phyloP scores from a whole-genome alignment of 768 basidiomycete genomes.

The Termitomyces sp. region DNA sequence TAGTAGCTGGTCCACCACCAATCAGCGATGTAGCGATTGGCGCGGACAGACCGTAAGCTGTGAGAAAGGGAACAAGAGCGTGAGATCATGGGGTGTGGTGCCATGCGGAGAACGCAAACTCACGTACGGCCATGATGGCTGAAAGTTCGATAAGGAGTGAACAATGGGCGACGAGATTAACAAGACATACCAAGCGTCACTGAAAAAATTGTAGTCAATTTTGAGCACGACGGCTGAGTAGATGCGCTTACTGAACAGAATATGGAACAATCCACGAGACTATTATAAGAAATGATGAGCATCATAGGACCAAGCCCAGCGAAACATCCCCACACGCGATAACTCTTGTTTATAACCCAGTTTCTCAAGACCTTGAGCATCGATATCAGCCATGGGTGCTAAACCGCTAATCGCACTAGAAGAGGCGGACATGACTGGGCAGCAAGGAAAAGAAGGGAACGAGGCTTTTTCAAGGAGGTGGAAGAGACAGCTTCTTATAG shows the following conservation, averaged over 20 bases:
- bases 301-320: not conserved
- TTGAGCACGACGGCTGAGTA: not conserved
- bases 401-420: not conserved
- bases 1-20: conserved; percentile 49
- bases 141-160: conserved; percentile 1
- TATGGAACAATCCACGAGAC: conserved; percentile 47
- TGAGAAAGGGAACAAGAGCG: not conserved
- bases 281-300: conserved; percentile 12
- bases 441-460: not conserved
- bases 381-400: not conserved
- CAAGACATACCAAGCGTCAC: conserved; percentile 41
- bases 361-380: conserved; percentile 34
- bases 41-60: conserved; percentile 51
- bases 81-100: not conserved
- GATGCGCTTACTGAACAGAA: conserved; percentile 43
- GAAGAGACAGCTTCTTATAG: not conserved
- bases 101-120: conserved; percentile 17
- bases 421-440: not conserved
- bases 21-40: conserved; percentile 51
- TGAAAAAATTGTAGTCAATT: conserved; percentile 15
- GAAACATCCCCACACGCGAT: conserved; percentile 31
- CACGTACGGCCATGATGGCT: conserved; percentile 63
- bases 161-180: not conserved
- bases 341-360: conserved; percentile 55
- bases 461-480: not conserved